A percentile compares a stretch with the other conserved stretches of the same genome.
Conservation (phyloP, 805 yeast genomes). For the Jamesozyma hellenica region DNA sequence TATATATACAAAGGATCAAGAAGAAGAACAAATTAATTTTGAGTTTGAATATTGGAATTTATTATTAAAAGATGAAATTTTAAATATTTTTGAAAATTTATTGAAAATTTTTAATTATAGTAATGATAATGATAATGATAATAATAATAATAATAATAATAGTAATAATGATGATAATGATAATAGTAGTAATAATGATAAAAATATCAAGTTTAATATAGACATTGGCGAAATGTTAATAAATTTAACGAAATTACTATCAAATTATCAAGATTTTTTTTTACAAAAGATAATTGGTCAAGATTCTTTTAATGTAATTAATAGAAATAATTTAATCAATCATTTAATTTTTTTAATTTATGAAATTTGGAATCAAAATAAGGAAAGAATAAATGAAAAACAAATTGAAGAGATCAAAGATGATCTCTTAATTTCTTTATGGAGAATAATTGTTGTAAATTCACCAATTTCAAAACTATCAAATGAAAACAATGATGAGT, state of each 20-base stretch:
- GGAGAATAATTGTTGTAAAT: constrained; percentile 41
- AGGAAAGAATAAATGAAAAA: constrained; percentile 8
- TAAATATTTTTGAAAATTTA: constrained; percentile 40
- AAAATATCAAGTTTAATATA: too few relatives aligned
- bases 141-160: too few relatives aligned
- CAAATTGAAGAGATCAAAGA: constrained; percentile 28
- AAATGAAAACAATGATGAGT: constrained; percentile 14
- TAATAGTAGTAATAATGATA: too few relatives aligned
- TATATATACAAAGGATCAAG: constrained; percentile 1
- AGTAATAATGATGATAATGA: too few relatives aligned
- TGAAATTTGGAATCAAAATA: constrained; percentile 15
- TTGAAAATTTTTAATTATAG: constrained; percentile 18
- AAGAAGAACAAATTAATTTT: constrained; percentile 5
- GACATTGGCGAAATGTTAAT: constrained; percentile 17
- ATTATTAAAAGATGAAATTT: constrained; percentile 34
- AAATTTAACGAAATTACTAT: constrained; percentile 20
- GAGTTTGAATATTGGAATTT: constrained; percentile 20
- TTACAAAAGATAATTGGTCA: constrained; percentile 19
- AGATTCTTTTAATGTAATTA: constrained; percentile 12
- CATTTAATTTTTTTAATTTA: constrained; percentile 13
- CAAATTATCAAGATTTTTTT: constrained; percentile 28
- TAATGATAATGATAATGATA: constrained; percentile 6
- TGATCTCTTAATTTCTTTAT: constrained; percentile 41
- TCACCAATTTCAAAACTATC: background rate
- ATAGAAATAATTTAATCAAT: constrained; percentile 14